A percentile compares a stretch with the other conserved stretches of the same genome.
phyloP scores from a whole-genome alignment of 1,284 basidiomycete genomes.

The Quambalaria eucalypti region DNA sequence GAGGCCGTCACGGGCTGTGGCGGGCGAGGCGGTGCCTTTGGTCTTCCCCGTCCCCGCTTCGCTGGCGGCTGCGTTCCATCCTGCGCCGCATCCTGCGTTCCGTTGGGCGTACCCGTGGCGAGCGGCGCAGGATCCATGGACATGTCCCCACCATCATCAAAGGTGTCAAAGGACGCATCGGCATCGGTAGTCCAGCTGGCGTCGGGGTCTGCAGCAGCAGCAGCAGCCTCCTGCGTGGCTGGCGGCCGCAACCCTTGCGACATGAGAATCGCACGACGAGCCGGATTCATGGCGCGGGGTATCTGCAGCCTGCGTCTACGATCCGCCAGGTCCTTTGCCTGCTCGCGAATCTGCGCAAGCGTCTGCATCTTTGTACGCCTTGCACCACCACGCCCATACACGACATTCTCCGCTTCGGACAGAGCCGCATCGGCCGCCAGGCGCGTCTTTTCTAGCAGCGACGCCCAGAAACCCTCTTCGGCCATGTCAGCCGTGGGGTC shows the following conservation, averaged over 20 bases:
- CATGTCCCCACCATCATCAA: not conserved
- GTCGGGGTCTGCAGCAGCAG: not conserved
- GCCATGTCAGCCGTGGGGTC: slow-evolving; percentile 5
- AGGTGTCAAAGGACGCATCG: not conserved
- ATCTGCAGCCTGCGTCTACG: not conserved
- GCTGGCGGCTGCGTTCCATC: not conserved
- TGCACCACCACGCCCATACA: not conserved
- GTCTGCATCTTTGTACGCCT: not conserved
- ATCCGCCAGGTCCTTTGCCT: too few relatives aligned
- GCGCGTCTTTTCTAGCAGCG: not conserved
- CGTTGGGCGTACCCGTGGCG: too few relatives aligned
- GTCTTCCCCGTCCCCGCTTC: not conserved
- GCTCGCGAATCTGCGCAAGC: too few relatives aligned
- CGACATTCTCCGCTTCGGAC: not conserved
- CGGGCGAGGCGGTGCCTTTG: not conserved
- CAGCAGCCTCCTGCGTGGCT: not conserved
- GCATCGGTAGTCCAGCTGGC: not conserved
- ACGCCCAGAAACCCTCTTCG: slow-evolving; percentile 12
- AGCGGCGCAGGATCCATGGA: too few relatives aligned
- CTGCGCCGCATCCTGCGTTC: too few relatives aligned
- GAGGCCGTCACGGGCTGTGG: not conserved
- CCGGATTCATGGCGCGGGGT: not conserved
- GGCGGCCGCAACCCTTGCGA: not conserved
- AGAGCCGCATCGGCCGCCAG: not conserved
- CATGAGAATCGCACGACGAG: not conserved